Base-by-base conservation (phyloP, 2,329 filamentous ascomycete species). In the Fusarium albidum region DNA sequence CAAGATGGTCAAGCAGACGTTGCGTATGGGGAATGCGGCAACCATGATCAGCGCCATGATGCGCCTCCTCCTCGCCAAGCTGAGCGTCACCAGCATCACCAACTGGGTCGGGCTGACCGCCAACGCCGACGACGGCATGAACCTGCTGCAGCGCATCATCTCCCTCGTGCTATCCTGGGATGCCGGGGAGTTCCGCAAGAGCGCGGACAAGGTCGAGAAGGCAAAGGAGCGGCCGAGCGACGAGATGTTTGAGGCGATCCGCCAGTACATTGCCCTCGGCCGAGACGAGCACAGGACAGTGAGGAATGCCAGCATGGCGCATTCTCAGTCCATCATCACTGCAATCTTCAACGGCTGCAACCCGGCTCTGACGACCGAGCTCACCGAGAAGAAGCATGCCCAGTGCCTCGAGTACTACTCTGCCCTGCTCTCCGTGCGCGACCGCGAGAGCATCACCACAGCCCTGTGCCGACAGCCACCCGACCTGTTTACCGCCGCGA, bases 11-110 rank as follows among this genome's bases (percentile, higher is more conserved):
- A 82, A 86, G 54, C 89, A 93, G 69, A 91, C 89, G 0, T 75
- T 95, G 5, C 84, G 85, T 33, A 81, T 93, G 12, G 88, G 90
- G 6, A 95, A 94, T 68, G 90, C 90, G 0, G 90, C 90, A 1
- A 89, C 86, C 15, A 93, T 95, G 90, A 87, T 94, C 49, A 89
- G 82, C 65, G 90, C 82, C 52, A 87, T 94, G 81, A 81, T 90
- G 69, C 82, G 80, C 46, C 75, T 94, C 13, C 79, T 93, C 13
- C 79, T 95, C 12, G 86, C 90, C n/a, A 95, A 95, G 73, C 76
- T 92, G 50, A 90, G 88, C 60, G 78, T 94, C 5, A 86, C 85
- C 2, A 85, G 85, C 8, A 74, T 94, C 43, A 91, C 90, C 5
- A 93, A 92, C 69, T 94, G 88, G 88, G 81, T 93, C 10, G 90